phyloP scores from a whole-genome alignment of 805 yeast species.

The Danielozyma ontarioensis region DNA sequence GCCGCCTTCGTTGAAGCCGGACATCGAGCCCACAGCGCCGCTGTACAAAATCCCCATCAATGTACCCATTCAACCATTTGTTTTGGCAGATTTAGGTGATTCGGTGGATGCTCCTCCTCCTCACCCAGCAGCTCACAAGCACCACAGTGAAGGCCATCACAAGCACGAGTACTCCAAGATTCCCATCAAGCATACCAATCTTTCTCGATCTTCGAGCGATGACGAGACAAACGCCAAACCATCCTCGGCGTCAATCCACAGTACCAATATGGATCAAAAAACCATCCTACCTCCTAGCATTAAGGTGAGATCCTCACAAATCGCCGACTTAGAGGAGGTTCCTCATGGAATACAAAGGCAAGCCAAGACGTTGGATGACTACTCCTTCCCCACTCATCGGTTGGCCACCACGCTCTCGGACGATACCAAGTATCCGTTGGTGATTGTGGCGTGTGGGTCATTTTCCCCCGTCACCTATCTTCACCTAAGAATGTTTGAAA shows the following conservation, averaged over 20 bases:
- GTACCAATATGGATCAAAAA: background rate
- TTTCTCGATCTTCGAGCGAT: conserved; percentile 43
- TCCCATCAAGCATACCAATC: conserved; percentile 54
- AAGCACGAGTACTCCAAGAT: conserved; percentile 30
- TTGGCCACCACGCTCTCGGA: conserved; percentile 65
- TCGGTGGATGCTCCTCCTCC: conserved; percentile 72
- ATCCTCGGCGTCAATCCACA: background rate
- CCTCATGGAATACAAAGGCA: conserved; percentile 93
- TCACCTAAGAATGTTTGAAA: conserved; percentile 95
- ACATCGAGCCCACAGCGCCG: conserved; percentile 61
- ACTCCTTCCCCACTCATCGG: conserved; percentile 84
- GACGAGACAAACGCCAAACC: conserved; percentile 26
- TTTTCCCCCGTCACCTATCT: conserved; percentile 93
- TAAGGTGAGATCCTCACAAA: conserved; percentile 51
- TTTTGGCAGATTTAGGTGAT: conserved; percentile 63
- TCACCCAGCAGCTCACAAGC: conserved; percentile 31
- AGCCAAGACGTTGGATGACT: conserved; percentile 62
- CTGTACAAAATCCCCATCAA: conserved; percentile 65
- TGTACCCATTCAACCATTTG: conserved; percentile 69
- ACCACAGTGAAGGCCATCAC: conserved; percentile 4
- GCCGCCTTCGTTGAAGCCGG: conserved; percentile 70
- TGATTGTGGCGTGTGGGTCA: conserved; percentile 95
- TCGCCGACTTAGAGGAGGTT: conserved; percentile 94
- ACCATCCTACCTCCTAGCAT: conserved; percentile 38
- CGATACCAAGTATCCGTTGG: conserved; percentile 79